Conservation (phyloP, 1,139 yeast species). For the Blastobotrys serpentis region DNA sequence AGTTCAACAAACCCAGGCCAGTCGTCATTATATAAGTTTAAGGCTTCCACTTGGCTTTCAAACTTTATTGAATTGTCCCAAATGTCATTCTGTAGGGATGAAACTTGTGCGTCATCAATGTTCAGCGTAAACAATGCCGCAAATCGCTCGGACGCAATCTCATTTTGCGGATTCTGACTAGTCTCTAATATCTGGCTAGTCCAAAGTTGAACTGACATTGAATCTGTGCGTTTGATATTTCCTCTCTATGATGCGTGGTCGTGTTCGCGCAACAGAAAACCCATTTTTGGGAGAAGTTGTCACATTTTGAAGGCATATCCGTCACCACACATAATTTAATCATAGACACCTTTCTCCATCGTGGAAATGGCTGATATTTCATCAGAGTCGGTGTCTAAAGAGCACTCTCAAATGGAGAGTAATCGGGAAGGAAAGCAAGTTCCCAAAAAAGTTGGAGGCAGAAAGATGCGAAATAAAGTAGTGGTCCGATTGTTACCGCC, state of each 20-base stretch:
- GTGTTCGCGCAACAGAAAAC: not conserved
- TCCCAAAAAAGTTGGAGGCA: conserved; percentile 9
- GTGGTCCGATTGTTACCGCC: conserved; percentile 45
- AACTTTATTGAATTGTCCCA: conserved; percentile 31
- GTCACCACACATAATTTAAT: too few relatives aligned
- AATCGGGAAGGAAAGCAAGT: conserved; percentile 4
- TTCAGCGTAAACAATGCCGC: conserved; percentile 32
- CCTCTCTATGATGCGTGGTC: conserved; percentile 4
- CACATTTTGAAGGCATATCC: too few relatives aligned
- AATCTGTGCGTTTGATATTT: too few relatives aligned
- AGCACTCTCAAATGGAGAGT: not conserved
- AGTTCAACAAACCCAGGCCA: conserved; percentile 58
- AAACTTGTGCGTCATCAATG: conserved; percentile 32
- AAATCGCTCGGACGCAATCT: conserved; percentile 20
- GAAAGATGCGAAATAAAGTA: conserved; percentile 20
- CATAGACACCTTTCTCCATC: not conserved
- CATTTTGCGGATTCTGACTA: conserved; percentile 15
- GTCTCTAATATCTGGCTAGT: conserved; percentile 24
- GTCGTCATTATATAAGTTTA: conserved; percentile 43
- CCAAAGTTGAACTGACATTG: conserved; percentile 32
- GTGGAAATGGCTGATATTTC: conserved; percentile 3
- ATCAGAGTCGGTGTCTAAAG: not conserved
- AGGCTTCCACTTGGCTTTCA: conserved; percentile 37
- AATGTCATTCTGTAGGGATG: conserved; percentile 37
- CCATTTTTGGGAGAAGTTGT: not conserved